phyloP scores from a whole-genome alignment of 129 eudicot species.

The Solidago caesia region DNA sequence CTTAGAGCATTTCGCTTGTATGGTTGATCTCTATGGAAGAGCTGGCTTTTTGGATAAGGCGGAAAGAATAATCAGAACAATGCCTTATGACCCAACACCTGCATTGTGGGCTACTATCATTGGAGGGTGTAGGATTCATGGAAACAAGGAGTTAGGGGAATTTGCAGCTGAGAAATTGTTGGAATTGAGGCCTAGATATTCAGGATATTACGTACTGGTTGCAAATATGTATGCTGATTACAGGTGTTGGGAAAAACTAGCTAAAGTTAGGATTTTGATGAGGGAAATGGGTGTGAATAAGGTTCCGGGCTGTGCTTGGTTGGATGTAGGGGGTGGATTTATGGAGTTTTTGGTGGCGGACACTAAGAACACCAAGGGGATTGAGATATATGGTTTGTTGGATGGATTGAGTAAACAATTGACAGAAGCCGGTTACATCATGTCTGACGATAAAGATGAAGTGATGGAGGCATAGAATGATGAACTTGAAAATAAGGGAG shows the following conservation, averaged over 20 bases:
- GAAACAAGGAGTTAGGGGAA: conserved; percentile 44
- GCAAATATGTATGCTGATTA: conserved; percentile 71
- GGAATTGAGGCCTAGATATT: conserved; percentile 47
- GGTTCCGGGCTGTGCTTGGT: conserved; percentile 69
- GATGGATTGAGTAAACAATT: conserved; percentile 49
- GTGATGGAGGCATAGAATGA: conserved; percentile 10
- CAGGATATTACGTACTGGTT: conserved; percentile 66
- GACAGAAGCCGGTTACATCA: conserved; percentile 46
- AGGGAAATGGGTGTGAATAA: conserved; percentile 68
- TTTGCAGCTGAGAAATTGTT: conserved; percentile 57
- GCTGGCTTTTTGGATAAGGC: conserved; percentile 54
- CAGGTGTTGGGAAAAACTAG: conserved; percentile 54
- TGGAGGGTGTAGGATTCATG: conserved; percentile 56
- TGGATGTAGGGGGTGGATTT: conserved; percentile 50
- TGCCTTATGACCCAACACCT: conserved; percentile 57
- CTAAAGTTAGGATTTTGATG: conserved; percentile 52
- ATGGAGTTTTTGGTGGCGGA: conserved; percentile 47
- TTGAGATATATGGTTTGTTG: conserved; percentile 52
- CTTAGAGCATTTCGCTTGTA: conserved; percentile 67
- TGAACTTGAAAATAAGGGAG: not conserved
- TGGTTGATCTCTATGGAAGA: conserved; percentile 75
- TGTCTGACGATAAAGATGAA: conserved; percentile 37
- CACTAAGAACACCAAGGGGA: conserved; percentile 29
- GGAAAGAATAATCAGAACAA: conserved; percentile 37
- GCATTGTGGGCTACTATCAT: conserved; percentile 79